Conservation (phyloP, 2,329 filamentous ascomycete species). For the Ramularia endophylla region DNA sequence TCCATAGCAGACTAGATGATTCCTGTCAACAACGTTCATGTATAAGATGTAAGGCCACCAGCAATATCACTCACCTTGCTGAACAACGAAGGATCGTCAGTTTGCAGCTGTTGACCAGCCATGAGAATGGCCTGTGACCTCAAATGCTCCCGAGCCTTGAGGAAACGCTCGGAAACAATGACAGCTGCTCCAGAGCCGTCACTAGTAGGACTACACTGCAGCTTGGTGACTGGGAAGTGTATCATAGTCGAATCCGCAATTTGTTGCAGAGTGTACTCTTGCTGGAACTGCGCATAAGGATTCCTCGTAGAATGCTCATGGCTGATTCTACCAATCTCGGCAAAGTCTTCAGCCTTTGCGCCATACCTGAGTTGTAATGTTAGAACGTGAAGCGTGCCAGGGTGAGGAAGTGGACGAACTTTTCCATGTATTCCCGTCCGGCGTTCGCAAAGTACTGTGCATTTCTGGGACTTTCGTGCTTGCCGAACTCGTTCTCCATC, state of each 20-base stretch:
- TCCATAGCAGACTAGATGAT: constrained; percentile 63
- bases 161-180: constrained; percentile 81
- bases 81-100: constrained; percentile 75
- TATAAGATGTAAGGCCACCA: no score
- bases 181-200: constrained; percentile 87
- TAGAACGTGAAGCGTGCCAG: not conserved
- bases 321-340: constrained; percentile 88
- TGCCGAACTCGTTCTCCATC: constrained; percentile 28
- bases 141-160: constrained; percentile 72
- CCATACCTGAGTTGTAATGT: constrained; percentile 49
- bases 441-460: constrained; percentile 91
- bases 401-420: constrained; percentile 34
- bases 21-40: no score
- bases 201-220: constrained; percentile 97
- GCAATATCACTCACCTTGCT: constrained; percentile 36
- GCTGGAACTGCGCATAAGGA: constrained; percentile 92
- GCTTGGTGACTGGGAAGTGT: constrained; percentile 81
- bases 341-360: constrained; percentile 77
- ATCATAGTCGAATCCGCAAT: constrained; percentile 71
- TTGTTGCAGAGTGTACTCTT: constrained; percentile 83
- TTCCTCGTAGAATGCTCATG: constrained; percentile 87
- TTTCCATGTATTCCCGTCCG: constrained; percentile 90
- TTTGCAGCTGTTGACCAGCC: constrained; percentile 81
- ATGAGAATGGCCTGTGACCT: constrained; percentile 78
- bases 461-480: constrained; percentile 19